Evolutionary conservation across 2,329 filamentous ascomycete species (phyloP).

Genomic region (Scedosporium apiospermum): DNA sequence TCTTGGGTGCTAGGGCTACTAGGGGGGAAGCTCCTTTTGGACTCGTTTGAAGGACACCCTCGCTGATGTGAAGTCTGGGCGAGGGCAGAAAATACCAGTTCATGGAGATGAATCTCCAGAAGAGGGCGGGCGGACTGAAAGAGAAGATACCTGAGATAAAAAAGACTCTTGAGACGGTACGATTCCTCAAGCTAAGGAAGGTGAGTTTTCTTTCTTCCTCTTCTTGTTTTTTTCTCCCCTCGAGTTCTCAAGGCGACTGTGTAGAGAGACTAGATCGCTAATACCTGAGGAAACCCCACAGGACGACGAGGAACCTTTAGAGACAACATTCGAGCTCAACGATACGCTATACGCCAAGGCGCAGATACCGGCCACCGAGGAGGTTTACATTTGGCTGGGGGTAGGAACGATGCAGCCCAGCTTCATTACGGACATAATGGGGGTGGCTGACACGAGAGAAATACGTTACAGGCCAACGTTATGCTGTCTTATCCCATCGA

Average conservation of each 20-base stretch:
- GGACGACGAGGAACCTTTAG: conserved; percentile 58
- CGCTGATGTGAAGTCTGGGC: background rate
- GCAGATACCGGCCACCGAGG: conserved; percentile 68
- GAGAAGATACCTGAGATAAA: conserved; percentile 97
- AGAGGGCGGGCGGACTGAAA: conserved; percentile 68
- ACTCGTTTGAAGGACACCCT: background rate
- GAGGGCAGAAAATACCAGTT: conserved; percentile 91
- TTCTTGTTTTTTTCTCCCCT: too few relatives aligned
- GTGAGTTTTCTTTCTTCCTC: conserved; percentile 28
- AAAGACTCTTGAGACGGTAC: conserved; percentile 88
- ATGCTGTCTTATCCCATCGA: conserved; percentile 92
- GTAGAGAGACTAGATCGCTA: too few relatives aligned
- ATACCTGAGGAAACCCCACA: conserved; percentile 11
- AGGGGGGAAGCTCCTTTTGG: too few relatives aligned
- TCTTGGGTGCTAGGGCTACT: too few relatives aligned
- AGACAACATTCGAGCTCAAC: conserved; percentile 93
- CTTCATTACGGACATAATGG: background rate
- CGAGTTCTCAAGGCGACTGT: too few relatives aligned
- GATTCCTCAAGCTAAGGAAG: conserved; percentile 69
- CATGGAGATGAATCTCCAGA: conserved; percentile 91
- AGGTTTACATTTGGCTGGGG: conserved; percentile 97
- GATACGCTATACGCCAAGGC: conserved; percentile 92
- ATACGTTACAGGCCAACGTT: conserved; percentile 65
- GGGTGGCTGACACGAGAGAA: background rate
- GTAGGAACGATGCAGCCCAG: conserved; percentile 34